Conservation (phyloP, 257 asterid genomes). For the Echites panduratus region DNA sequence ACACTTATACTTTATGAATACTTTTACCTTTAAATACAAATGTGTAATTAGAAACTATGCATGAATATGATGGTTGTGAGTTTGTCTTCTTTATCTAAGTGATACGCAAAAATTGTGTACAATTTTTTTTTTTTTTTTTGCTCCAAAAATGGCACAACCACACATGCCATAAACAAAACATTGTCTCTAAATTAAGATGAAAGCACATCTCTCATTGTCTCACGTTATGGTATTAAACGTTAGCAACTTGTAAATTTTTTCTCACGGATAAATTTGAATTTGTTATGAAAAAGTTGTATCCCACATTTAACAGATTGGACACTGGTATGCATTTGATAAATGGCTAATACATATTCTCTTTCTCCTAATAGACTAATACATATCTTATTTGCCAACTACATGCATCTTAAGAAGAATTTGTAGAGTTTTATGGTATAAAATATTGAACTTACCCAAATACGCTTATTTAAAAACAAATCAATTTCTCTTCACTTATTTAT, state of each 20-base stretch:
- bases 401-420: no score
- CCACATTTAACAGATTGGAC: neutral
- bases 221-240: neutral
- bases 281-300: neutral
- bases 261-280: neutral
- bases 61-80: neutral
- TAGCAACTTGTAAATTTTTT: neutral
- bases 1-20: neutral
- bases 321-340: neutral
- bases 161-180: neutral
- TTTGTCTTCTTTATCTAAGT: neutral
- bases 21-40: neutral
- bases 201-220: neutral
- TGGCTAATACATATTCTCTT: neutral
- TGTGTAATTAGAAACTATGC: neutral
- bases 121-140: no score
- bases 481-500: no score
- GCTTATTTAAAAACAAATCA: no score
- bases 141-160: neutral
- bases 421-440: no score
- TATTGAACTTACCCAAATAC: no score
- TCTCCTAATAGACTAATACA: no score
- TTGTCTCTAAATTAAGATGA: neutral
- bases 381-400: no score
- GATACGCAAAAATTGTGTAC: neutral